Conservation (phyloP, 202 grass and related monocot species). For the Dendrocalamus latiflorus region DNA sequence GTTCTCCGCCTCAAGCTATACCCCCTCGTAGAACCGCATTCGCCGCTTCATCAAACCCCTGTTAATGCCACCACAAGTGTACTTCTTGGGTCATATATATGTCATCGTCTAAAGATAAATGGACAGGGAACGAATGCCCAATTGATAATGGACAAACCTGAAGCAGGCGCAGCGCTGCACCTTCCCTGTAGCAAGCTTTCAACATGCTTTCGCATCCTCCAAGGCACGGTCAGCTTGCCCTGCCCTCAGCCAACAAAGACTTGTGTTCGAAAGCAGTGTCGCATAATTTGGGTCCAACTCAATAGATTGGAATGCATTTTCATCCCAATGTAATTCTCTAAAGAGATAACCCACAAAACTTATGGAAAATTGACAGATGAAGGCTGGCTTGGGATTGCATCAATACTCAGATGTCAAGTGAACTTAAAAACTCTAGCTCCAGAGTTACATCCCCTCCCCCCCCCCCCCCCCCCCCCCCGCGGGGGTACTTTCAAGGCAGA, state of each 20-base stretch:
- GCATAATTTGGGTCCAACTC: slow-evolving; percentile 74
- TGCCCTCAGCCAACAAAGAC: slow-evolving; percentile 74
- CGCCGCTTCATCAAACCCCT: slow-evolving; percentile 82
- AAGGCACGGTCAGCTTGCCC: slow-evolving; percentile 71
- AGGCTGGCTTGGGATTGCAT: not conserved
- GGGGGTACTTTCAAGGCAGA: not conserved
- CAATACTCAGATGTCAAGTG: not conserved
- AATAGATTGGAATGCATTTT: slow-evolving; percentile 51
- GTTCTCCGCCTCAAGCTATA: slow-evolving; percentile 75
- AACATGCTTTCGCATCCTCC: slow-evolving; percentile 67
- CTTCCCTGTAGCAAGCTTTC: slow-evolving; percentile 92
- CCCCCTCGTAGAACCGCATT: slow-evolving; percentile 83
- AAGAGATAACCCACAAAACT: not conserved
- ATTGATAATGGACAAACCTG: slow-evolving; percentile 34
- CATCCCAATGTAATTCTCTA: not conserved
- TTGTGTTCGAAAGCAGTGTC: slow-evolving; percentile 53
- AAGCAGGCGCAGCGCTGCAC: slow-evolving; percentile 56
- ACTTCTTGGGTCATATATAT: not conserved
- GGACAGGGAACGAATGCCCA: not conserved
- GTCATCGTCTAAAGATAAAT: not conserved
- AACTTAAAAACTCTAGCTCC: not conserved
- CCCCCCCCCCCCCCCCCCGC: no score
- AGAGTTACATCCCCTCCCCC: not conserved
- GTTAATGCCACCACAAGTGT: not conserved
- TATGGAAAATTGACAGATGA: not conserved